These are phyloP conservation scores for Clarkia xantiana DNA, from an alignment of 345 rosid genomes.

Conservation along the genomic window DNA sequence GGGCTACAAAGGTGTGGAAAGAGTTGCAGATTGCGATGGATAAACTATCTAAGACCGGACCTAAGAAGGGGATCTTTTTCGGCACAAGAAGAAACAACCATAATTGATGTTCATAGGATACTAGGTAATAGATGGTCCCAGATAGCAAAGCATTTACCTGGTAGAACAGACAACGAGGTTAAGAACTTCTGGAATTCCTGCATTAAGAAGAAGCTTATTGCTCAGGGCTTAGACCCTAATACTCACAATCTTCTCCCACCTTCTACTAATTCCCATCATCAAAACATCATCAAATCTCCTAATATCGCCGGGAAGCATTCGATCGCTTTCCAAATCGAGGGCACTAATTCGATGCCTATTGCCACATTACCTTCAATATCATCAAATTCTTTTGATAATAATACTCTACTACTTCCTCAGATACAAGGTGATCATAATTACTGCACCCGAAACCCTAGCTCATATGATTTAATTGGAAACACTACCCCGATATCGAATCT, in stretches of 20 bases:
- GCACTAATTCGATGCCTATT: slow-evolving; percentile 5
- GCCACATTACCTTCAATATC: slow-evolving; percentile 7
- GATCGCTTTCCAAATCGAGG: slow-evolving; percentile 1
- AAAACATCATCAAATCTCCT: neutral
- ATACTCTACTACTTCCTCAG: neutral
- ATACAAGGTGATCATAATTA: neutral
- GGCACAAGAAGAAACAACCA: slow-evolving; percentile 36
- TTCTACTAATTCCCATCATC: slow-evolving; percentile 8
- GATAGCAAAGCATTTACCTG: slow-evolving; percentile 55
- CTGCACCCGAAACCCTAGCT: neutral
- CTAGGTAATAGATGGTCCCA: slow-evolving; percentile 60
- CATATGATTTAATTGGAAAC: neutral
- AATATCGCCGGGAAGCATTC: neutral
- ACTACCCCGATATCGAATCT: neutral
- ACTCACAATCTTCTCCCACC: slow-evolving; percentile 37
- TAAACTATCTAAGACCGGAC: slow-evolving; percentile 54
- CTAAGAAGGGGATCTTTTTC: slow-evolving; percentile 40
- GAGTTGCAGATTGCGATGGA: slow-evolving; percentile 56
- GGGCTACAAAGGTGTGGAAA: slow-evolving; percentile 57
- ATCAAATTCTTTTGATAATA: neutral
- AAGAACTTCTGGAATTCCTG: slow-evolving; percentile 56
- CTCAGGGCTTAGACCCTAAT: slow-evolving; percentile 43
- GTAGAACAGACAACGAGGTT: slow-evolving; percentile 51
- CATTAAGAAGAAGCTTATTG: slow-evolving; percentile 51
- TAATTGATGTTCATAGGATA: slow-evolving; percentile 36